These are phyloP conservation scores for Penicillium macrosclerotiorum DNA, from an alignment of 495 filamentous ascomycete species.

Conservation along the genomic window DNA sequence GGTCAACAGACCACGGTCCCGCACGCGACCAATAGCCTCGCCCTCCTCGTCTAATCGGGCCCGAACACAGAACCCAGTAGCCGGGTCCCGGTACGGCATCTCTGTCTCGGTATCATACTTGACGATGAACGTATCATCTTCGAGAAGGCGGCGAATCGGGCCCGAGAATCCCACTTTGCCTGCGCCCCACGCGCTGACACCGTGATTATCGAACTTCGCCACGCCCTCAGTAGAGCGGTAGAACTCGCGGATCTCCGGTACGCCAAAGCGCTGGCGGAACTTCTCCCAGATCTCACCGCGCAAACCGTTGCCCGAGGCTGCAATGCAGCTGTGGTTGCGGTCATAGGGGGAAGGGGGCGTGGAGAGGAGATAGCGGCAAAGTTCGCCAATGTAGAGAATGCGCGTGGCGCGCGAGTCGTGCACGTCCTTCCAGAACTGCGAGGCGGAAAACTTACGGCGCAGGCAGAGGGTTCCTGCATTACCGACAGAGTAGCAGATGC, in stretches of 20 bases:
- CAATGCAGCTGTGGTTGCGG: conserved; percentile 65
- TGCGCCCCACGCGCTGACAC: conserved; percentile 66
- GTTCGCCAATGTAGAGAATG: conserved; percentile 94
- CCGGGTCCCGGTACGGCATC: conserved; percentile 63
- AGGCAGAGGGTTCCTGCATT: conserved; percentile 45
- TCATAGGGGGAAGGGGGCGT: conserved; percentile 73
- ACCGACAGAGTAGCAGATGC: conserved; percentile 45
- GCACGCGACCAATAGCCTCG: conserved; percentile 74
- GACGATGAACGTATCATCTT: conserved; percentile 58
- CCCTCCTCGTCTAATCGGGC: conserved; percentile 64
- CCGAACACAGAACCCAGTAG: conserved; percentile 67
- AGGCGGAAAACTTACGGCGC: conserved; percentile 77
- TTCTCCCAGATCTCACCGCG: conserved; percentile 87
- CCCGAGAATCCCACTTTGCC: conserved; percentile 84
- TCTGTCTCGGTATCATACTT: conserved; percentile 72
- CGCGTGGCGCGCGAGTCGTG: conserved; percentile 71
- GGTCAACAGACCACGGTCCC: conserved; percentile 61
- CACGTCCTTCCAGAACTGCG: conserved; percentile 81
- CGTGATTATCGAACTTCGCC: conserved; percentile 70
- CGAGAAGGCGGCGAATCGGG: conserved; percentile 52
- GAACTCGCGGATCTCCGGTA: conserved; percentile 81
- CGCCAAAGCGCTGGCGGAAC: conserved; percentile 82
- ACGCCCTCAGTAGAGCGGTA: conserved; percentile 85
- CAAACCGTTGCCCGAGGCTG: conserved; percentile 86
- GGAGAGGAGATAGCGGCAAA: conserved; percentile 83